These are phyloP conservation scores for Neurospora tetrasperma DNA, from an alignment of 495 filamentous ascomycete species.

Conservation along the genomic window DNA sequence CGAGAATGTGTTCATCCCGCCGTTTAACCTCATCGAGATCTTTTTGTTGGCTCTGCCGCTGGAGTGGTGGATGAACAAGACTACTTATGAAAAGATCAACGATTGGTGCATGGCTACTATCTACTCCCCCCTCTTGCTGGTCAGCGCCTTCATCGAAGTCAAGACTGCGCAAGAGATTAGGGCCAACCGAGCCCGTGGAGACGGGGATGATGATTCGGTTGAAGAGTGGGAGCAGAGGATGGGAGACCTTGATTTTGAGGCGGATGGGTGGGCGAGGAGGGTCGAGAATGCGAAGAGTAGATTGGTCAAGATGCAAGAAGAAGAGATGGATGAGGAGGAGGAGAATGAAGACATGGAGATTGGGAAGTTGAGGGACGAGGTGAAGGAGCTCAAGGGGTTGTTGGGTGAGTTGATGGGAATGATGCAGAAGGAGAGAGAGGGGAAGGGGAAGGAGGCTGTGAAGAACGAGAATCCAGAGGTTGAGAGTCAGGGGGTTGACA, in stretches of 20 bases:
- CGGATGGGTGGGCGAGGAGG: conserved; percentile 68
- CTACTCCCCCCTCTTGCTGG: conserved; percentile 73
- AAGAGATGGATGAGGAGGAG: not conserved
- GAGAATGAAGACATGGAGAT: conserved; percentile 47
- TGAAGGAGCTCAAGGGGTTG: conserved; percentile 56
- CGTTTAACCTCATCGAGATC: conserved; percentile 90
- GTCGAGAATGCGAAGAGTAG: conserved; percentile 67
- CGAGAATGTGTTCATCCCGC: conserved; percentile 94
- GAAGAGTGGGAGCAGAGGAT: conserved; percentile 91
- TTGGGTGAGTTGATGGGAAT: conserved; percentile 50
- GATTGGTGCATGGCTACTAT: conserved; percentile 76
- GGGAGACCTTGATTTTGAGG: conserved; percentile 61
- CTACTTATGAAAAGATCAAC: conserved; percentile 66
- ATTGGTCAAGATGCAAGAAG: conserved; percentile 25
- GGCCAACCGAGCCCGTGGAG: conserved; percentile 63
- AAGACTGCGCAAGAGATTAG: conserved; percentile 56
- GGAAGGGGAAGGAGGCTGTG: not conserved
- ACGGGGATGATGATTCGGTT: conserved; percentile 77
- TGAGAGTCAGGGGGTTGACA: not conserved
- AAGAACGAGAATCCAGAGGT: not conserved
- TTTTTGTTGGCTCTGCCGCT: conserved; percentile 68
- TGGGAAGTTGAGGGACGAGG: conserved; percentile 54
- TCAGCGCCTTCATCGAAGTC: conserved; percentile 69
- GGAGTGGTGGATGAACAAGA: conserved; percentile 84
- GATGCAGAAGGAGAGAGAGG: conserved; percentile 12